Conservation (phyloP, 108 stramenopile species). For the Nitzschia sp. region DNA sequence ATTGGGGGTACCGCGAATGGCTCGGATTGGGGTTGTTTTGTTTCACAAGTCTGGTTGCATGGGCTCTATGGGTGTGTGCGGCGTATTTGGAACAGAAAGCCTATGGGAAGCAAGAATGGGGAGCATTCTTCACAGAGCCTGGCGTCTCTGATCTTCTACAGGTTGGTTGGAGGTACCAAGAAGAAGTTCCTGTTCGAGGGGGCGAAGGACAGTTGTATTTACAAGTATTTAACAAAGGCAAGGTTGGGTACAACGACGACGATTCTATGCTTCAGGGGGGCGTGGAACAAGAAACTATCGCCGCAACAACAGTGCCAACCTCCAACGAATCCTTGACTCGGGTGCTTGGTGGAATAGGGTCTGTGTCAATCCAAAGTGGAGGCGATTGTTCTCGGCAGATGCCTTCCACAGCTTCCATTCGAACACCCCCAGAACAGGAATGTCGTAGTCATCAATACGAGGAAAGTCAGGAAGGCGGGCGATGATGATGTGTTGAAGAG, state of each 20-base stretch:
- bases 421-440: neutral
- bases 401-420: neutral
- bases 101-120: constrained; percentile 9
- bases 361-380: neutral
- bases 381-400: neutral
- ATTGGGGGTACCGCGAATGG: constrained; percentile 27
- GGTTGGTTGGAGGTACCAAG: constrained; percentile 25
- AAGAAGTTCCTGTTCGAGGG: neutral
- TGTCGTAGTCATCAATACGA: neutral
- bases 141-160: constrained; percentile 29
- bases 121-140: constrained; percentile 19
- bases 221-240: constrained; percentile 33
- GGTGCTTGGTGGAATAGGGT: too few relatives aligned
- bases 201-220: constrained; percentile 8
- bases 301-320: neutral
- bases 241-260: constrained; percentile 31
- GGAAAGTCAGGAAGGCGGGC: neutral
- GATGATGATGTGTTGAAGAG: neutral
- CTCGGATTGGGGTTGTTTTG: constrained; percentile 22
- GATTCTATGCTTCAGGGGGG: constrained; percentile 33
- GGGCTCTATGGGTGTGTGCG: neutral
- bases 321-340: neutral
- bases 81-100: neutral
- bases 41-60: neutral
- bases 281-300: constrained; percentile 1